Conservation (phyloP, 2,329 filamentous ascomycete species). For the Stachybotrys chartarum region DNA sequence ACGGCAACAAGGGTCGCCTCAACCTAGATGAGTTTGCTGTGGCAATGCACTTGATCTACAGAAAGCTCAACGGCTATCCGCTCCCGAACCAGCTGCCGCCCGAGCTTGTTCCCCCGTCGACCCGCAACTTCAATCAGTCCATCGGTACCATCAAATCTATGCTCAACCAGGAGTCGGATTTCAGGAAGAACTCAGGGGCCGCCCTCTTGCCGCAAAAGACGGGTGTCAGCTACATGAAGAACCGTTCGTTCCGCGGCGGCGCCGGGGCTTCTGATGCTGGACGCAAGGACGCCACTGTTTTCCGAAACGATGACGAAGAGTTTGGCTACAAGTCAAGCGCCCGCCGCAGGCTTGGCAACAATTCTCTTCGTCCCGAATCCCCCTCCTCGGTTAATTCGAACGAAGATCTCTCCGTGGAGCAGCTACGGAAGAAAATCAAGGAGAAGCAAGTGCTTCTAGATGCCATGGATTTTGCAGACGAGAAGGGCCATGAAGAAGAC, state of each 20-base stretch:
- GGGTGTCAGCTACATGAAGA: slow-evolving; percentile 97
- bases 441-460: slow-evolving; percentile 94
- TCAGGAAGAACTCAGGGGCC: slow-evolving; percentile 81
- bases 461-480: slow-evolving; percentile 93
- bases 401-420: slow-evolving; percentile 80
- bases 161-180: slow-evolving; percentile 82
- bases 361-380: slow-evolving; percentile 74
- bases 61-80: slow-evolving; percentile 92
- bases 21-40: slow-evolving; percentile 97
- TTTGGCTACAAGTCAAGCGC: slow-evolving; percentile 92
- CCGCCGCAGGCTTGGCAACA: slow-evolving; percentile 72
- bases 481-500: slow-evolving; percentile 83
- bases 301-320: slow-evolving; percentile 91
- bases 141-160: slow-evolving; percentile 90
- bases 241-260: slow-evolving; percentile 75
- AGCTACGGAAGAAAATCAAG: slow-evolving; percentile 83
- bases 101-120: slow-evolving; percentile 90
- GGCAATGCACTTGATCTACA: slow-evolving; percentile 97
- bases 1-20: slow-evolving; percentile 86
- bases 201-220: slow-evolving; percentile 90
- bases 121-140: slow-evolving; percentile 85
- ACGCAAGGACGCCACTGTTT: slow-evolving; percentile 92
- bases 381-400: slow-evolving; percentile 62
- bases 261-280: slow-evolving; percentile 48
- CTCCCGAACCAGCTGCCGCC: slow-evolving; percentile 80